A percentile compares a stretch with the other conserved stretches of the same genome.
phyloP scores from a whole-genome alignment of 2,329 filamentous ascomycete genomes.

The Macroventuria anomochaeta region DNA sequence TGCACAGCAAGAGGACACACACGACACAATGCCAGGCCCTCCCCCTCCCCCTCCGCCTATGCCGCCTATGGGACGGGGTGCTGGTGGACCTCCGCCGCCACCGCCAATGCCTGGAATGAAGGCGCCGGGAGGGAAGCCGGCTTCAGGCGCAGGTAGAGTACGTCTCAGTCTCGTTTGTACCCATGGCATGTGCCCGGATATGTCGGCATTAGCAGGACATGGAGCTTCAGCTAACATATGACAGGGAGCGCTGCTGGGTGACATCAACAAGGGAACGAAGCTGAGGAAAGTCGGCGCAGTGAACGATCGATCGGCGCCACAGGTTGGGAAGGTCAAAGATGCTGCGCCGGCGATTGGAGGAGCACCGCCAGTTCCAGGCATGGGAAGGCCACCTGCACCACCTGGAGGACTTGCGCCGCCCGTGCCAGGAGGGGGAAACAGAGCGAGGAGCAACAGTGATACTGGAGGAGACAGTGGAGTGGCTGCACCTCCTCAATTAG shows the following conservation, averaged over 20 bases:
- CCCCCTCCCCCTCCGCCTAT: constrained; percentile 48
- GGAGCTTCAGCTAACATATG: constrained; percentile 34
- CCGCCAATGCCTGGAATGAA: constrained; percentile 47
- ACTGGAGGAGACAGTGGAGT: constrained; percentile 51
- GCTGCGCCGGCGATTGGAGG: constrained; percentile 70
- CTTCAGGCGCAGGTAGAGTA: constrained; percentile 47
- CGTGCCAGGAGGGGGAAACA: constrained; percentile 57
- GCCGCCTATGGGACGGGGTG: constrained; percentile 48
- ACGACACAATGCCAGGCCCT: constrained; percentile 43
- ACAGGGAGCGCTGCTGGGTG: constrained; percentile 83
- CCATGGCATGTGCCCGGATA: not conserved
- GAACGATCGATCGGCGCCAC: constrained; percentile 89
- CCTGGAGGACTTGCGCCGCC: constrained; percentile 77
- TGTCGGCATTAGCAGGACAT: constrained; percentile 1
- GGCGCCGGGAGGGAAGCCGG: constrained; percentile 40
- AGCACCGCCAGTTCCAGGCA: constrained; percentile 79
- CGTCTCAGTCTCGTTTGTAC: constrained; percentile 5
- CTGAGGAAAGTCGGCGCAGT: constrained; percentile 83
- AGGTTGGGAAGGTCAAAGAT: constrained; percentile 64
- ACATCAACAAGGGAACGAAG: constrained; percentile 81
- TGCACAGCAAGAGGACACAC: constrained; percentile 9
- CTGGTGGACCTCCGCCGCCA: constrained; percentile 46
- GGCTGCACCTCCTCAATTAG: constrained; percentile 72
- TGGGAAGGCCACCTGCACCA: constrained; percentile 56
- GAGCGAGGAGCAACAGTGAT: constrained; percentile 86